Conservation (phyloP, 805 yeast species). For the Starmerella bombi region DNA sequence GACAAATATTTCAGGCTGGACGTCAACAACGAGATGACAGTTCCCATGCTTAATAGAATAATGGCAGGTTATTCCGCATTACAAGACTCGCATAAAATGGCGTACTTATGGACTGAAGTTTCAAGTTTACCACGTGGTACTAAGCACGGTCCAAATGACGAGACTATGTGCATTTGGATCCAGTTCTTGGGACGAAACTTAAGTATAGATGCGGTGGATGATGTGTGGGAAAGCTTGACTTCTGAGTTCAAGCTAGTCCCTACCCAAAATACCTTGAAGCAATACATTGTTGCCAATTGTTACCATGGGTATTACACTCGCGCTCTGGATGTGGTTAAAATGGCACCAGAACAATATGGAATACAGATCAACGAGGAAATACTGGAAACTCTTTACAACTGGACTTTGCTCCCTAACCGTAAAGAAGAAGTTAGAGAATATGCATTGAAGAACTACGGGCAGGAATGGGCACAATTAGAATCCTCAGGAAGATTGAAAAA, state of each 20-base stretch:
- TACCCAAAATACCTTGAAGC: conserved; percentile 39
- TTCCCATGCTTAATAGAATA: conserved; percentile 45
- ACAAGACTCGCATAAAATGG: conserved; percentile 41
- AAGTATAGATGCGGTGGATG: conserved; percentile 41
- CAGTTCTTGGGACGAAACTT: conserved; percentile 42
- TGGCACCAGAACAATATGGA: conserved; percentile 30
- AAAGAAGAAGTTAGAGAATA: conserved; percentile 30
- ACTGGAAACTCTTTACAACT: conserved; percentile 30
- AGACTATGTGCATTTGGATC: conserved; percentile 54
- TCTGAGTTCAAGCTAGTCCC: conserved; percentile 39
- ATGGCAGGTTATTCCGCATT: conserved; percentile 51
- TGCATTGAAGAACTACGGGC: conserved; percentile 29
- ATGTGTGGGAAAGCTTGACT: conserved; percentile 49
- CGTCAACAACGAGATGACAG: conserved; percentile 40
- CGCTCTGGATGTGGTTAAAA: conserved; percentile 41
- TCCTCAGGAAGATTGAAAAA: conserved; percentile 24
- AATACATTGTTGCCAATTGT: conserved; percentile 56
- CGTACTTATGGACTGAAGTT: conserved; percentile 49
- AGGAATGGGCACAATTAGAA: conserved; percentile 31
- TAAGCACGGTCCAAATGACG: conserved; percentile 37
- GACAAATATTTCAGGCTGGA: conserved; percentile 57
- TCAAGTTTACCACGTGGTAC: conserved; percentile 40
- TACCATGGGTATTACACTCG: conserved; percentile 46
- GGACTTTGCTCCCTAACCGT: conserved; percentile 32
- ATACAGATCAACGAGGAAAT: conserved; percentile 21